These are phyloP conservation scores for Vigna trinervia DNA, from an alignment of 306 rosid genomes.

Conservation along the genomic window DNA sequence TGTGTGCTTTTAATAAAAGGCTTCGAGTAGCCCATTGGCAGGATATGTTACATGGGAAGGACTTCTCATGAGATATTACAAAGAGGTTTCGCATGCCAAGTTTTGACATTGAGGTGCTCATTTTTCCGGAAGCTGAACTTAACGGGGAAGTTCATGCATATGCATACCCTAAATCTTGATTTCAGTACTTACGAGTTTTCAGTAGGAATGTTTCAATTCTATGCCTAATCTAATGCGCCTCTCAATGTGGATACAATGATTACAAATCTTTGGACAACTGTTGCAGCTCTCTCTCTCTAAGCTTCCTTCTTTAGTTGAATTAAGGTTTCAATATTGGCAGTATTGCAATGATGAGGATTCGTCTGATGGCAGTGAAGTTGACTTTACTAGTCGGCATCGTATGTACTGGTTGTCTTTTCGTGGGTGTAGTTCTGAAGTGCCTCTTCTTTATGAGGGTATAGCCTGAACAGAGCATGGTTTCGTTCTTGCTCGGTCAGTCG, in stretches of 20 bases:
- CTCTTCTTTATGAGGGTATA: constrained; percentile 59
- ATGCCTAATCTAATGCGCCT: constrained; percentile 82
- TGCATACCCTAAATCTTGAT: constrained; percentile 80
- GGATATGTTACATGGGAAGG: no score
- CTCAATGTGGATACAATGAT: constrained; percentile 83
- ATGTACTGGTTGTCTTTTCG: constrained; percentile 56
- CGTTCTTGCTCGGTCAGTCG: no score
- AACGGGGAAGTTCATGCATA: constrained; percentile 67
- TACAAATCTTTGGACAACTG: constrained; percentile 87
- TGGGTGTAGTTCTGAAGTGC: constrained; percentile 48
- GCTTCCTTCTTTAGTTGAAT: constrained; percentile 78
- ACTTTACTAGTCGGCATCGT: constrained; percentile 48
- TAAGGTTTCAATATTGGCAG: constrained; percentile 78
- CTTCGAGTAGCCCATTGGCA: no score
- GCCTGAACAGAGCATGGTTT: no score
- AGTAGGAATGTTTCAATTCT: constrained; percentile 72
- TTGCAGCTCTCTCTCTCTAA: constrained; percentile 73
- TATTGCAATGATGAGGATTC: constrained; percentile 74
- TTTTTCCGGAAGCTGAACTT: constrained; percentile 76
- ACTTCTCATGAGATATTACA: constrained; percentile 56
- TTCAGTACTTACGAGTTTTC: constrained; percentile 70
- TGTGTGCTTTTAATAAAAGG: constrained; percentile 26
- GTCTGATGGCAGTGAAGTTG: constrained; percentile 68
- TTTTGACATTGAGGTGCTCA: constrained; percentile 64
- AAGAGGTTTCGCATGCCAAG: constrained; percentile 81